Evolutionary conservation across 768 basidiomycete genomes (phyloP).

Genomic region (Gautieria morchelliformis): DNA sequence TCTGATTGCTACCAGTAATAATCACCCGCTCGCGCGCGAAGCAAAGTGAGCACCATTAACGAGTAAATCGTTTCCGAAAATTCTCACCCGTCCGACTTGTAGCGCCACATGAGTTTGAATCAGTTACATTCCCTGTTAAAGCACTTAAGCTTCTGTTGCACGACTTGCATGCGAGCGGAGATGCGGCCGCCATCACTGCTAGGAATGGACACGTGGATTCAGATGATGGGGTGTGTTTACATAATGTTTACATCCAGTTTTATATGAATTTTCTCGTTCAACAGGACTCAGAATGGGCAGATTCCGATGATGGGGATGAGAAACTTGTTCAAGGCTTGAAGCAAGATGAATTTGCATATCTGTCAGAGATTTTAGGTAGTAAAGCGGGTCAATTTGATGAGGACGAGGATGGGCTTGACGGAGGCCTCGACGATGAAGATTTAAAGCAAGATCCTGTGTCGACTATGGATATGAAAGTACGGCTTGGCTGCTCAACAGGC

Average conservation of each 20-base stretch:
- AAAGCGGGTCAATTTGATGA: conserved; percentile 67
- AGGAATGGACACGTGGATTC: conserved; percentile 54
- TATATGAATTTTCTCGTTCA: not conserved
- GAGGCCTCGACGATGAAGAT: conserved; percentile 75
- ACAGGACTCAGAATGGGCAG: conserved; percentile 89
- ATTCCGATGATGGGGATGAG: conserved; percentile 46
- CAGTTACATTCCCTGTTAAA: conserved; percentile 83
- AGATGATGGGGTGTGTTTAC: conserved; percentile 59
- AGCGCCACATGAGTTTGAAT: conserved; percentile 74
- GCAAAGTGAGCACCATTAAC: conserved; percentile 47
- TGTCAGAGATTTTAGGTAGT: conserved; percentile 76
- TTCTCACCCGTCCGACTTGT: conserved; percentile 29
- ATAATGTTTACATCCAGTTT: not conserved
- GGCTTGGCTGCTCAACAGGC: conserved; percentile 12
- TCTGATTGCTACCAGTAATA: conserved; percentile 52
- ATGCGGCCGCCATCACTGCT: conserved; percentile 55
- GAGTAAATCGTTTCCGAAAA: conserved; percentile 2
- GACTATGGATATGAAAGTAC: conserved; percentile 70
- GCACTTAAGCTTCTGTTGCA: conserved; percentile 82
- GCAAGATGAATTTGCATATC: conserved; percentile 70
- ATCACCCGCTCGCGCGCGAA: conserved; percentile 93
- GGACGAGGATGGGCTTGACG: conserved; percentile 57
- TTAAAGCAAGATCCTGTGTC: conserved; percentile 79
- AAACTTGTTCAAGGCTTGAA: conserved; percentile 47
- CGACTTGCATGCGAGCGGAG: conserved; percentile 74